phyloP scores from a whole-genome alignment of 257 asterid genomes.

The Petunia secreta region DNA sequence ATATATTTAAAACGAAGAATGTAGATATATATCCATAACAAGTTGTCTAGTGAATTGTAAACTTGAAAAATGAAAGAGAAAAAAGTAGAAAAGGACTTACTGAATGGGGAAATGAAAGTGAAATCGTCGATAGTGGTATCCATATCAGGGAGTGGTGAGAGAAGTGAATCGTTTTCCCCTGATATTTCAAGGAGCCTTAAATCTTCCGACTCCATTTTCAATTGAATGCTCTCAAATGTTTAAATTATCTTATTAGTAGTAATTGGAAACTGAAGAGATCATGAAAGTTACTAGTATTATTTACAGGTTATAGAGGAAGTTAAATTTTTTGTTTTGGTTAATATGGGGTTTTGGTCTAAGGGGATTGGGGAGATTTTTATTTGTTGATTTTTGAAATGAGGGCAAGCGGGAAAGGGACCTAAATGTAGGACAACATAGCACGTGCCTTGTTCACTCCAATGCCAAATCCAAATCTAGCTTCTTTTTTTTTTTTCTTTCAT shows the following conservation, averaged over 20 bases:
- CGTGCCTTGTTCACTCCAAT: constrained; percentile 17
- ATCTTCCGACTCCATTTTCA: constrained; percentile 13
- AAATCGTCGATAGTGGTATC: not conserved
- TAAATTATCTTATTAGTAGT: not conserved
- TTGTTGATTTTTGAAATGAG: constrained; percentile 14
- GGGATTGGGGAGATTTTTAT: not conserved
- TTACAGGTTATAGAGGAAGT: not conserved
- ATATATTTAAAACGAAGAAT: too few relatives aligned
- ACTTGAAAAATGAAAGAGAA: not conserved
- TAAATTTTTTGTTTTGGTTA: too few relatives aligned
- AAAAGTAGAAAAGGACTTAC: constrained; percentile 5
- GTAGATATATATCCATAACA: too few relatives aligned
- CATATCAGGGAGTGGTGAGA: constrained; percentile 18
- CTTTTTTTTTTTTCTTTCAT: not conserved
- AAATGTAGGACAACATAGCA: constrained; percentile 15
- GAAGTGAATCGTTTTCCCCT: constrained; percentile 30
- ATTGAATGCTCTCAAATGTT: not conserved
- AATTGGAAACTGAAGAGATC: not conserved
- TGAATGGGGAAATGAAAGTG: constrained; percentile 16
- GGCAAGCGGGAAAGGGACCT: constrained; percentile 26
- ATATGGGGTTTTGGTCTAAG: not conserved
- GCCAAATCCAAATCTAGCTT: constrained; percentile 14
- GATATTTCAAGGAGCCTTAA: constrained; percentile 25
- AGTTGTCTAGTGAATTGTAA: not conserved
- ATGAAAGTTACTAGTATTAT: not conserved